Percentiles rank a stretch among this genome's conserved stretches.
These are phyloP conservation scores for Russula foetens DNA, from an alignment of 768 basidiomycete species.

Conservation along the genomic window DNA sequence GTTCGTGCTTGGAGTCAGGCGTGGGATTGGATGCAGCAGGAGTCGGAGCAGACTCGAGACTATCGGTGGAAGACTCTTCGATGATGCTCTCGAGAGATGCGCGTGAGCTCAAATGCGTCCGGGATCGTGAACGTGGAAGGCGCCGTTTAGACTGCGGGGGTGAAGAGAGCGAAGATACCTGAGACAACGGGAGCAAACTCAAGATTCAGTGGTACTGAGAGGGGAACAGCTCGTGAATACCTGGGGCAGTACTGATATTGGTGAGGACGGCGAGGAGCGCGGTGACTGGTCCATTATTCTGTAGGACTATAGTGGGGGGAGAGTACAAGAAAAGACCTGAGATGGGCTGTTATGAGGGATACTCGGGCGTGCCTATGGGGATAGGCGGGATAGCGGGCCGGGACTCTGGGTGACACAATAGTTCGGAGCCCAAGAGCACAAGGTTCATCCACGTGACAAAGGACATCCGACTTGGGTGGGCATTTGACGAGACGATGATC, in stretches of 20 bases:
- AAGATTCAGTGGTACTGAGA: not conserved
- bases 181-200: not conserved
- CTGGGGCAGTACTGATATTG: not conserved
- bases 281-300: not conserved
- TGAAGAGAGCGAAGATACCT: conserved; percentile 10
- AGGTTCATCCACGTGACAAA: conserved; percentile 4
- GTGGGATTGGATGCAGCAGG: not conserved
- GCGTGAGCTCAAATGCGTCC: conserved; percentile 9
- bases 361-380: not conserved
- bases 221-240: not conserved
- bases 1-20: not conserved
- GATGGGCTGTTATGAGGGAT: not conserved
- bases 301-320: not conserved
- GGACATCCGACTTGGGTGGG: conserved; percentile 5
- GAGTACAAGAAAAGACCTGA: not conserved
- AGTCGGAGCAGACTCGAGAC: not conserved
- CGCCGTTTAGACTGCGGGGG: conserved; percentile 6
- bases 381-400: conserved; percentile 3
- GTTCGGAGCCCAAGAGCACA: conserved; percentile 4
- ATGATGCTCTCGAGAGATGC: conserved; percentile 19
- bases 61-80: conserved; percentile 7
- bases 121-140: conserved; percentile 10
- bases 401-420: conserved; percentile 4
- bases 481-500: conserved; percentile 11
- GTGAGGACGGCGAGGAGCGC: not conserved